phyloP scores from a whole-genome alignment of 176 grass and related monocot species.

The Musa schizocarpa region DNA sequence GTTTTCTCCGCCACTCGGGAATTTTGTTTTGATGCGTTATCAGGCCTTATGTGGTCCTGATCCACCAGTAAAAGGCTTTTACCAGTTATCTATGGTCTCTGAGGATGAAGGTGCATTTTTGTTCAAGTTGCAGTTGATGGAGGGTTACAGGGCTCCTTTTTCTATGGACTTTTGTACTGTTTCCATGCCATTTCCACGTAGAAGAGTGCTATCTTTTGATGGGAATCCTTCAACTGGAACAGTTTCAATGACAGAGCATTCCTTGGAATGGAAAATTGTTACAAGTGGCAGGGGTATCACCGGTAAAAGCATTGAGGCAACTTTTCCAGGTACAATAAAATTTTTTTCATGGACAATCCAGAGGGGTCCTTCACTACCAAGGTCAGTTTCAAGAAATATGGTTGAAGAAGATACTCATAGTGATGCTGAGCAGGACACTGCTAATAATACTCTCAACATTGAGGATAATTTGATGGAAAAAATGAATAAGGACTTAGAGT shows the following conservation, averaged over 20 bases:
- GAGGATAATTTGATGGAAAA: slow-evolving; percentile 85
- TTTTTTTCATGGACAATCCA: slow-evolving; percentile 55
- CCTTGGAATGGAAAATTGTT: slow-evolving; percentile 94
- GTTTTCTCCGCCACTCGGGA: slow-evolving; percentile 82
- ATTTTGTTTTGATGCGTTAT: slow-evolving; percentile 81
- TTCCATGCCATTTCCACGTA: slow-evolving; percentile 82
- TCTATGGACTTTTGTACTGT: slow-evolving; percentile 92
- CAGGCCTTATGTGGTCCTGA: slow-evolving; percentile 40
- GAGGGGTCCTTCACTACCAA: slow-evolving; percentile 45
- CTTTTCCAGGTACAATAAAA: slow-evolving; percentile 75
- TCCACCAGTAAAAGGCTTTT: slow-evolving; percentile 91
- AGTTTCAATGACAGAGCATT: slow-evolving; percentile 75
- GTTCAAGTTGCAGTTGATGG: slow-evolving; percentile 87
- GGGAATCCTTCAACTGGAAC: slow-evolving; percentile 84
- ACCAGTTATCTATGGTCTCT: slow-evolving; percentile 89
- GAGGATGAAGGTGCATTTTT: slow-evolving; percentile 92
- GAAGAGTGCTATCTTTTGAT: slow-evolving; percentile 76
- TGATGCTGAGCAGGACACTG: slow-evolving; percentile 61
- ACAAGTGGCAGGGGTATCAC: slow-evolving; percentile 52
- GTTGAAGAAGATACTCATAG: slow-evolving; percentile 48
- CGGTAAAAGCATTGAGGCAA: slow-evolving; percentile 84
- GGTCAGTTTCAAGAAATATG: slow-evolving; percentile 24
- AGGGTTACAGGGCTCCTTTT: slow-evolving; percentile 73
- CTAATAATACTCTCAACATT: slow-evolving; percentile 52
- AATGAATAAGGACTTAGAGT: slow-evolving; percentile 81